Conservation (phyloP, 1,284 basidiomycete genomes). For the Ceratorhiza oryzae-sativae region DNA sequence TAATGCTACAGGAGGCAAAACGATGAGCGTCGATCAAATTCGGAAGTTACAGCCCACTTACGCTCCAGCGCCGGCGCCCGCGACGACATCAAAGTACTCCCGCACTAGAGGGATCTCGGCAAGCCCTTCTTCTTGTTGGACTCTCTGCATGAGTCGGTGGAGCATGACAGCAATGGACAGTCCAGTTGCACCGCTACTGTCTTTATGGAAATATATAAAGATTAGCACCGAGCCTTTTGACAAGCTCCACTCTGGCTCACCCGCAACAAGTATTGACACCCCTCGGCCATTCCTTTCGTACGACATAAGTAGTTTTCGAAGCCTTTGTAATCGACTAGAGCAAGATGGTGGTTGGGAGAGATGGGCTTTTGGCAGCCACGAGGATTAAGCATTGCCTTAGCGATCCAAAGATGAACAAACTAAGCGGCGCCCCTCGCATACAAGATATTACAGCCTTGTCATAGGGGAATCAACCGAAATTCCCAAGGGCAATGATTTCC, state of each 20-base stretch:
- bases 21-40: no score
- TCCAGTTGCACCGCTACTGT: conserved; percentile 37
- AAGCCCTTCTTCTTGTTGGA: not conserved
- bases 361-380: not conserved
- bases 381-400: not conserved
- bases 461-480: no score
- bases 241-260: no score
- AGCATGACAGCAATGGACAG: not conserved
- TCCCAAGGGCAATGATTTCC: no score
- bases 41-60: no score
- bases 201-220: not conserved
- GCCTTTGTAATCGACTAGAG: no score
- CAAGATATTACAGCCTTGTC: no score
- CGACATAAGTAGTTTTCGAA: no score
- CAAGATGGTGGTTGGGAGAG: not conserved
- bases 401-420: not conserved
- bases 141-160: not conserved
- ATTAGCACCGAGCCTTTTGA: no score
- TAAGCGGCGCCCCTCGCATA: not conserved
- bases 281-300: not conserved
- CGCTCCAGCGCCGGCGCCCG: not conserved
- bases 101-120: not conserved
- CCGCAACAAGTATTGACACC: no score
- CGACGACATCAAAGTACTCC: conserved; percentile 16
- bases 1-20: not conserved